Conservation (phyloP, 306 rosid genomes). For the Cercis canadensis region DNA sequence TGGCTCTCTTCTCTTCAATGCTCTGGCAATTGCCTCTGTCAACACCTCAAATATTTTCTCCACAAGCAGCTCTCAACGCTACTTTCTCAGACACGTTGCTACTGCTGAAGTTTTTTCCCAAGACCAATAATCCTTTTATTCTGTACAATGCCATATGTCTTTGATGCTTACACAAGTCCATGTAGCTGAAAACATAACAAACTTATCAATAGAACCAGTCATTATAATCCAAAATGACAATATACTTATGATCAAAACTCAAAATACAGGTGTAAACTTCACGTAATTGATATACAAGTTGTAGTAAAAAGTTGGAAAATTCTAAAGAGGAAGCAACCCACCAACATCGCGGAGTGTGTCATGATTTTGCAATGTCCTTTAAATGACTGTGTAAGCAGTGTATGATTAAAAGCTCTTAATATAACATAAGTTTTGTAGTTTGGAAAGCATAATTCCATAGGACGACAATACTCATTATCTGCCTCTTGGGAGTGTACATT, state of each 20-base stretch:
- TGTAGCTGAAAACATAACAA: conserved; percentile 58
- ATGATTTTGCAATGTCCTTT: not conserved
- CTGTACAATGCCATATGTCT: conserved; percentile 49
- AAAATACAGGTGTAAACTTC: conserved; percentile 17
- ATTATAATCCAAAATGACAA: not conserved
- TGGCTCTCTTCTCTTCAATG: too few relatives aligned
- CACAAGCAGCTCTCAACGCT: too few relatives aligned
- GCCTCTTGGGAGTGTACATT: not conserved
- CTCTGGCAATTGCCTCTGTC: too few relatives aligned
- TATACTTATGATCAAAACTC: too few relatives aligned
- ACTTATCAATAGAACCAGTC: too few relatives aligned
- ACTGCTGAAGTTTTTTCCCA: too few relatives aligned
- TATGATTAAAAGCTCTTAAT: not conserved
- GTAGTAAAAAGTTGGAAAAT: too few relatives aligned
- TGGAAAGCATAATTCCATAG: not conserved
- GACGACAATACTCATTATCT: not conserved
- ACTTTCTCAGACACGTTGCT: too few relatives aligned
- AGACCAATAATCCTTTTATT: too few relatives aligned
- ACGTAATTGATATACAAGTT: not conserved
- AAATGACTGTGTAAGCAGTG: conserved; percentile 4
- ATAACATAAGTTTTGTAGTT: not conserved
- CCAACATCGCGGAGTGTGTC: not conserved
- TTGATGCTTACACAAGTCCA: conserved; percentile 77
- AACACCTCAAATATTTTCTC: too few relatives aligned
- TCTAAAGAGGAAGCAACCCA: conserved; percentile 1